phyloP scores from a whole-genome alignment of 108 stramenopile species.

The Cyclotella distinguenda region DNA sequence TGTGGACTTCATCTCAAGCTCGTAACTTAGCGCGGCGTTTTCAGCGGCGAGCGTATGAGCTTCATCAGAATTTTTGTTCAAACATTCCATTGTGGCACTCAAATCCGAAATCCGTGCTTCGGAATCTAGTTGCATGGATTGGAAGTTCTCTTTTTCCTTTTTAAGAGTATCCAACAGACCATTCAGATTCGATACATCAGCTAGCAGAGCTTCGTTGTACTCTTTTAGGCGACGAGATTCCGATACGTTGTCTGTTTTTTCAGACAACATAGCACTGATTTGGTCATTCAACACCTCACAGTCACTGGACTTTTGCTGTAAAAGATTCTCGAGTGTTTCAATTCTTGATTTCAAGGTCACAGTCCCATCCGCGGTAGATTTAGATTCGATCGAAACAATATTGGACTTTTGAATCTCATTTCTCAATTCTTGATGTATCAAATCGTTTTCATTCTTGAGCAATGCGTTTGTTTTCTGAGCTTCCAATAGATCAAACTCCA shows the following conservation, averaged over 20 bases:
- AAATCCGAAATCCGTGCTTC: slow-evolving; percentile 27
- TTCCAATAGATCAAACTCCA: slow-evolving; percentile 12
- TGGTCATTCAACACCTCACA: slow-evolving; percentile 21
- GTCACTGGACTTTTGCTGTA: slow-evolving; percentile 3
- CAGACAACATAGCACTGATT: slow-evolving; percentile 1
- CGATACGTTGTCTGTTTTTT: slow-evolving; percentile 1
- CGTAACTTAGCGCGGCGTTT: slow-evolving; percentile 35
- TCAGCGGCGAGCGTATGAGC: slow-evolving; percentile 32
- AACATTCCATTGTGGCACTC: slow-evolving; percentile 28
- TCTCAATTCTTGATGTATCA: slow-evolving; percentile 15
- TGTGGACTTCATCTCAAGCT: slow-evolving; percentile 20
- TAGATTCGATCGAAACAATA: not conserved
- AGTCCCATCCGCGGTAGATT: not conserved
- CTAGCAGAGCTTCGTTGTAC: slow-evolving; percentile 19
- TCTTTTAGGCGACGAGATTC: slow-evolving; percentile 12
- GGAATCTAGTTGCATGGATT: slow-evolving; percentile 15
- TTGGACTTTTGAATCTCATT: slow-evolving; percentile 14
- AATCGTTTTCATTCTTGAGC: slow-evolving; percentile 18
- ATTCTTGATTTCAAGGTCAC: not conserved
- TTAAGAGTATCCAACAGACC: slow-evolving; percentile 5
- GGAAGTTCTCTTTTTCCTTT: slow-evolving; percentile 37
- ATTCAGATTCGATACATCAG: slow-evolving; percentile 22
- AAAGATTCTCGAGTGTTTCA: slow-evolving; percentile 2
- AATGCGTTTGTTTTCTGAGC: not conserved
- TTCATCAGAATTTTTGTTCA: slow-evolving; percentile 27